phyloP scores from a whole-genome alignment of 495 filamentous ascomycete species.

The Neurospora sp. region DNA sequence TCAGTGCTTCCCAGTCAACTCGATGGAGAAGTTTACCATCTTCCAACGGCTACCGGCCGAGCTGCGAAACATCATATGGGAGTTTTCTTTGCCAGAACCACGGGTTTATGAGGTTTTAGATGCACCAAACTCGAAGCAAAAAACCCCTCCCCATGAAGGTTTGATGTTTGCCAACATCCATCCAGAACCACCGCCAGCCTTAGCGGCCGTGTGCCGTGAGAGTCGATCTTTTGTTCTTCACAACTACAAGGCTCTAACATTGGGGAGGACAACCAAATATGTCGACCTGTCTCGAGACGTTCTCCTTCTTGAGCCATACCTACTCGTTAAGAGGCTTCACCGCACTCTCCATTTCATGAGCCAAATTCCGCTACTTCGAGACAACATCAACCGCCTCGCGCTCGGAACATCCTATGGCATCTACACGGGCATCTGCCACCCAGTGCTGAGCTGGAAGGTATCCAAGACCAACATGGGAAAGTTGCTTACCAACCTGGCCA shows the following conservation, averaged over 20 bases:
- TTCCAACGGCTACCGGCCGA: conserved; percentile 27
- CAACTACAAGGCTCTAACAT: conserved; percentile 36
- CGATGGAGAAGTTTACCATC: conserved; percentile 15
- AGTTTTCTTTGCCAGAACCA: conserved; percentile 34
- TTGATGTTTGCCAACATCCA: conserved; percentile 41
- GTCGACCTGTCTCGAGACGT: conserved; percentile 38
- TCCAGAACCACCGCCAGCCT: conserved; percentile 34
- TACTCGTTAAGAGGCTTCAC: conserved; percentile 38
- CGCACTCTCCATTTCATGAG: conserved; percentile 38
- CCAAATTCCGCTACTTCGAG: conserved; percentile 35
- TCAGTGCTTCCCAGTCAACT: conserved; percentile 13
- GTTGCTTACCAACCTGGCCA: conserved; percentile 32
- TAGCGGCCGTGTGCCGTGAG: conserved; percentile 37
- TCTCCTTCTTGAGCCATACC: conserved; percentile 39
- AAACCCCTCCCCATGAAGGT: conserved; percentile 29
- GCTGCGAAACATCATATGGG: conserved; percentile 34
- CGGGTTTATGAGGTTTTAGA: conserved; percentile 41
- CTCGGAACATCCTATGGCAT: conserved; percentile 39
- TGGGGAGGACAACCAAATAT: conserved; percentile 36
- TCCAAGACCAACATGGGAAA: conserved; percentile 40
- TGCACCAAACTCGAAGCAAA: conserved; percentile 31
- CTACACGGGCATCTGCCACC: conserved; percentile 36
- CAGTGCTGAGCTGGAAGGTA: conserved; percentile 35
- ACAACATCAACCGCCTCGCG: conserved; percentile 32
- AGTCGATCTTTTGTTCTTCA: conserved; percentile 38